A percentile compares a stretch with the other conserved stretches of the same genome.
phyloP scores from a whole-genome alignment of 208 protist species.

The Tritrichomonas foetus region DNA sequence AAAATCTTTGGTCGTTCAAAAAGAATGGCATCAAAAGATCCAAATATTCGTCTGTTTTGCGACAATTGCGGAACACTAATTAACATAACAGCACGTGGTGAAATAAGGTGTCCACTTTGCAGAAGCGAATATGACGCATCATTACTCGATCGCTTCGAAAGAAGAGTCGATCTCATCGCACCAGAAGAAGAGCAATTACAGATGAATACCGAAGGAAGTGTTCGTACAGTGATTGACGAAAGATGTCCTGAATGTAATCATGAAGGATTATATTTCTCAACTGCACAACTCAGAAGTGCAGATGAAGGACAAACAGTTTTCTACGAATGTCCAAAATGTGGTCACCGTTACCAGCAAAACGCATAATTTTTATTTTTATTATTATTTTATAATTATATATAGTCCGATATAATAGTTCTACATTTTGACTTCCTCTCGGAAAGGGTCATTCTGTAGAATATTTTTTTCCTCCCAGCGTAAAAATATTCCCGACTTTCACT shows the following conservation, averaged over 20 bases:
- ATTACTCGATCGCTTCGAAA: not conserved
- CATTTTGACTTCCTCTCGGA: no score
- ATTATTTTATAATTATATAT: not conserved
- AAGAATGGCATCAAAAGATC: no score
- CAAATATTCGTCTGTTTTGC: not conserved
- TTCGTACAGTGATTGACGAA: conserved; percentile 51
- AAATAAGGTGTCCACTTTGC: not conserved
- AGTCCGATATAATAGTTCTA: no score
- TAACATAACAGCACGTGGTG: not conserved
- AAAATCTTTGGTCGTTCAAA: no score
- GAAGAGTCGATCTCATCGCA: not conserved
- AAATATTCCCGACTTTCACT: no score
- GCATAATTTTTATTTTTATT: not conserved
- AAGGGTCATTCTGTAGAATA: no score
- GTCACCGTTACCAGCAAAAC: conserved; percentile 54
- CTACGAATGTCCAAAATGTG: conserved; percentile 60
- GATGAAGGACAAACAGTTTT: conserved; percentile 66
- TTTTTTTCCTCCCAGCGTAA: no score
- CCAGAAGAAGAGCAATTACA: not conserved
- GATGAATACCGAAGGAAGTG: not conserved
- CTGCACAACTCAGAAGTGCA: conserved; percentile 56
- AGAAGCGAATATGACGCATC: not conserved
- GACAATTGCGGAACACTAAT: not conserved
- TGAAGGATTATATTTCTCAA: conserved; percentile 56
- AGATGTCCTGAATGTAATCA: conserved; percentile 53